These are phyloP conservation scores for Alternaria conjuncta DNA, from an alignment of 2,329 filamentous ascomycete species.

Conservation along the genomic window DNA sequence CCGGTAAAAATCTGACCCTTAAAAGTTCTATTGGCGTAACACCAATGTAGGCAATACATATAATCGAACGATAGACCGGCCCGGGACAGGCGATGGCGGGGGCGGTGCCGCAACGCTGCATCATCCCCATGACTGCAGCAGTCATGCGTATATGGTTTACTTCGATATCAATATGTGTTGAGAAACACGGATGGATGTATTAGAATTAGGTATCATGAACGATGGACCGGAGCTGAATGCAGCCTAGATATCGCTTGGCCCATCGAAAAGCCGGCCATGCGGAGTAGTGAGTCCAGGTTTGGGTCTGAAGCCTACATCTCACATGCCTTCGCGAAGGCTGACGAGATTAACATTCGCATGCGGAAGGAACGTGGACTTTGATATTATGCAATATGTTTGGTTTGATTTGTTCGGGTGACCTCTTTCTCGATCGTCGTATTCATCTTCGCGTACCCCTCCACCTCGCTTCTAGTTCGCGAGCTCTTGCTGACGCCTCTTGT, in stretches of 20 bases:
- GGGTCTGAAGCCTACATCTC: too few relatives aligned
- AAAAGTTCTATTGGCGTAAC: background rate
- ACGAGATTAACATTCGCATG: background rate
- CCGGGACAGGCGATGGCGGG: background rate
- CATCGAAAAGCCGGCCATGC: background rate
- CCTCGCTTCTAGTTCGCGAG: slow-evolving; percentile 53
- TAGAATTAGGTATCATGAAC: background rate
- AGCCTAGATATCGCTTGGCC: background rate
- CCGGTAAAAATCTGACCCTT: background rate
- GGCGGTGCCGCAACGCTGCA: background rate
- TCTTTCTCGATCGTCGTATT: background rate
- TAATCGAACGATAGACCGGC: background rate
- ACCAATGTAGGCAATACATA: background rate
- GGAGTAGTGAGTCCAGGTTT: background rate
- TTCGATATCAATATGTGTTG: background rate
- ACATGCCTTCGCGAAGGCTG: background rate
- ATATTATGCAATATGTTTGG: background rate
- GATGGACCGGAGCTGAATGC: background rate
- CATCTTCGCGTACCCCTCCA: slow-evolving; percentile 43
- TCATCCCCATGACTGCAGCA: background rate
- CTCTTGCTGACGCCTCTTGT: slow-evolving; percentile 51
- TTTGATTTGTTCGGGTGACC: background rate
- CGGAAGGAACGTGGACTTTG: background rate
- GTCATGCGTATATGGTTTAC: background rate
- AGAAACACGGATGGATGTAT: background rate